Evolutionary conservation across 768 basidiomycete genomes (phyloP).

Genomic region (Imleria badia): DNA sequence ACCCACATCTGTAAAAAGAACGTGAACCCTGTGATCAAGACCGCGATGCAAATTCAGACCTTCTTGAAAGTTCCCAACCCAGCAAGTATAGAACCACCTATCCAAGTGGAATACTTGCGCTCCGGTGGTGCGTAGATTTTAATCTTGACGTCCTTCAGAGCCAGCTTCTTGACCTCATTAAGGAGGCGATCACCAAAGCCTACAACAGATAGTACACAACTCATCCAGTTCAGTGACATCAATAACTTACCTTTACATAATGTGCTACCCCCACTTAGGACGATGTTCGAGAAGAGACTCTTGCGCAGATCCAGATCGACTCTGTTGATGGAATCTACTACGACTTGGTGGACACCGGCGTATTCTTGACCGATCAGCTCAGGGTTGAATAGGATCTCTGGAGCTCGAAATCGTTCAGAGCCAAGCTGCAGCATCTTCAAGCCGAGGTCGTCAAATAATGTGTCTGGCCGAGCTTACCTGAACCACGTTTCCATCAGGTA

Average conservation of each 20-base stretch:
- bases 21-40: conserved; percentile 3
- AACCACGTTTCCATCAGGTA: conserved; percentile 94
- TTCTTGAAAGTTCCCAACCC: conserved; percentile 98
- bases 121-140: conserved; percentile 99
- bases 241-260: conserved; percentile 76
- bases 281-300: conserved; percentile 93
- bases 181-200: conserved; percentile 96
- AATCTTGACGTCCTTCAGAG: conserved; percentile 95
- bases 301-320: conserved; percentile 97
- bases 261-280: conserved; percentile 95
- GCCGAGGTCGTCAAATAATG: conserved; percentile 11
- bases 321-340: conserved; percentile 96
- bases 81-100: conserved; percentile 95
- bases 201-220: conserved; percentile 23
- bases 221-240: conserved; percentile 5
- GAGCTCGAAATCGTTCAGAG: conserved; percentile 92
- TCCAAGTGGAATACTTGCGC: conserved; percentile 97
- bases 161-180: conserved; percentile 95
- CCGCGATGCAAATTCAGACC: conserved; percentile 40
- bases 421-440: conserved; percentile 62
- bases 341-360: conserved; percentile 95
- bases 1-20: conserved; percentile 87
- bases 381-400: conserved; percentile 97
- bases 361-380: conserved; percentile 96
- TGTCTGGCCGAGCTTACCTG: conserved; percentile 53